Evolutionary conservation across 257 asterid species (phyloP), one percentile per base, ranked within the genome.

Genomic region (Penstemon davidsonii): DNA sequence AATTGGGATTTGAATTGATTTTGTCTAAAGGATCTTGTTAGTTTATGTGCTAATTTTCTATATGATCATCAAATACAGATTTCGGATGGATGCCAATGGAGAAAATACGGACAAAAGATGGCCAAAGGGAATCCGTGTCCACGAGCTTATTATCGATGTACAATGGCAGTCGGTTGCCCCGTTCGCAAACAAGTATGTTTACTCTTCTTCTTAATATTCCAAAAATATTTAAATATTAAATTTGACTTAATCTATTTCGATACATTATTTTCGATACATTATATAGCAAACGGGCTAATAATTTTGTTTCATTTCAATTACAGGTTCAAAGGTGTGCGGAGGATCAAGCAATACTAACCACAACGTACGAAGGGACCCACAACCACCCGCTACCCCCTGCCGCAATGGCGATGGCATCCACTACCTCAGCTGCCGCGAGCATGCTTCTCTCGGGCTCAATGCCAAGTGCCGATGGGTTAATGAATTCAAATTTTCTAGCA

Each of bases 41-140:
- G 18, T 15, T 15, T 0, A 25, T 25, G 33, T 25, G 33, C 33
- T 25, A 25, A 25, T 25, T 0, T 25, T 25, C 2, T 2, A 25
- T 25, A 25, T 0, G 7, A 5, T 62, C 57, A 11, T 59, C 7
- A 13, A 53, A 36, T 66, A n/a, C 73, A 93, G 99, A 93, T 93
- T 51, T 79, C 85, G 0, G 99, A 93, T 75, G 99, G 99, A 60
- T 93, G 99, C 57, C 99, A 90, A 77, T 93, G 99, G 99, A 77
- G 99, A 55, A 93, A 93, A 69, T 93, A 93, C 57, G 99, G 99
- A 4, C 99, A 93, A 69, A 93, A 93, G 72, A 88, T 93, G 92
- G 96, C 99, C 0, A 93, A 93, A 64, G 99, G 99, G 7, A 93
- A 93, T 60, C 99, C 99, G 0, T 93, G 96, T 49, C 99, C 99